Conservation (phyloP, 2,329 filamentous ascomycete species). For the Sporothrix humicola region DNA sequence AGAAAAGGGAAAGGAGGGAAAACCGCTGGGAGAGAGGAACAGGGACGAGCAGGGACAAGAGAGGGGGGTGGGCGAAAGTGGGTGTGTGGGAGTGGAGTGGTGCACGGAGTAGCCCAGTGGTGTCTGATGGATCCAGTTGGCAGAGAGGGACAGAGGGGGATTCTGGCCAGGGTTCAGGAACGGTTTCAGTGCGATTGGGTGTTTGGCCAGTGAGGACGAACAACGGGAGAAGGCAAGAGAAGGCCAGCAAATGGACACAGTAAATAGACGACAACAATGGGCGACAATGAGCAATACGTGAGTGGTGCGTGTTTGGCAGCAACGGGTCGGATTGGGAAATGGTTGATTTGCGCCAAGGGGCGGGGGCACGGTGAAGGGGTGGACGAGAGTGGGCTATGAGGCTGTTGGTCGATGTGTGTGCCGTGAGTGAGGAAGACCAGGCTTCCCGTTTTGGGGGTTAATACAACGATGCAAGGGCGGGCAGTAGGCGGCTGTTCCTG, state of each 20-base stretch:
- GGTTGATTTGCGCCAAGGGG: conserved; percentile 22
- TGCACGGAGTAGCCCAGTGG: neutral
- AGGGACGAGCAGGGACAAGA: conserved; percentile 4
- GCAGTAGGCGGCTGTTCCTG: conserved; percentile 17
- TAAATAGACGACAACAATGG: neutral
- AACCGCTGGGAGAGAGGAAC: conserved; percentile 20
- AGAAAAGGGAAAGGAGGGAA: conserved; percentile 24
- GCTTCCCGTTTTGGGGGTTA: conserved; percentile 10
- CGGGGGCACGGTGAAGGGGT: conserved; percentile 23
- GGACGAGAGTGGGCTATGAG: neutral
- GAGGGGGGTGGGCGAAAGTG: conserved; percentile 7
- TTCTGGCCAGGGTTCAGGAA: conserved; percentile 28
- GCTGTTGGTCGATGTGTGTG: conserved; percentile 14
- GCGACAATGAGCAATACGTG: neutral
- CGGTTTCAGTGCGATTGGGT: conserved; percentile 32
- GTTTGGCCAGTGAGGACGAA: conserved; percentile 19
- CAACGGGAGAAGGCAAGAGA: conserved; percentile 13
- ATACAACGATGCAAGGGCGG: conserved; percentile 21
- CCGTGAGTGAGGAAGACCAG: neutral
- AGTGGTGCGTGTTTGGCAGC: neutral
- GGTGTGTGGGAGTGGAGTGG: conserved; percentile 14
- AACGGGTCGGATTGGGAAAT: conserved; percentile 19
- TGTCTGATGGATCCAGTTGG: neutral
- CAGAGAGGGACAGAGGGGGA: neutral
- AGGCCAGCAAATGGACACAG: neutral